Base-by-base conservation (phyloP, 1,284 basidiomycete genomes). In the Rugiboletus extremiorientalis region DNA sequence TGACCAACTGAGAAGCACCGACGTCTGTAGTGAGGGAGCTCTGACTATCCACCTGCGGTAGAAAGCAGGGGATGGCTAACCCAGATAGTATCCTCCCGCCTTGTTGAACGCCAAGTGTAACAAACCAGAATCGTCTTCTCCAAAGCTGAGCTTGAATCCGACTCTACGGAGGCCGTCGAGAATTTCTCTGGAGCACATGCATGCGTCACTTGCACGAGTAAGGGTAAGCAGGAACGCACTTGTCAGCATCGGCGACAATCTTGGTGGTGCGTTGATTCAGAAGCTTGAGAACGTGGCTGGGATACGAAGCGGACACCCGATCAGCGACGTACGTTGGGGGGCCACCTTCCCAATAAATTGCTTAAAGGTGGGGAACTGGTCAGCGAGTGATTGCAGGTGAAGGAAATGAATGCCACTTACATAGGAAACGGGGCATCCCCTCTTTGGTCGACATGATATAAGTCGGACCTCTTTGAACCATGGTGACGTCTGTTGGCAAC, bases 1-100 rank as follows among this genome's bases (percentile, higher is more conserved):
- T 78, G 62, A 92, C 83, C 56, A 83, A 70, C 66, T 86, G 79
- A 56, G 83, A 84, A 25, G 80, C 84, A 54, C 88, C 90, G 37
- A 82, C 81, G 58, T 89, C 86, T 76, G 76, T 12, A 36, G 11
- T 27, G 22, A 20, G 11, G 14, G 23, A 37, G 27, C 4, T 27
- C n/a, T 25, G 4, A n/a, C 42, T 27, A 31, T 47, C 44, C 12
- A 2, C 25, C 16, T 34, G 11, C 38, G 9, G 18, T 20, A 33
- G 1, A 42, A 45, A 31, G 5, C 3, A 37, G 9, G 30, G 20
- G 33, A 56, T 18, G 37, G 60, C 74, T 14, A 48, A 73, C 79
- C 78, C 11, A 79, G 63, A 59, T 80, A 81, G 61, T 77, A 79
- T 28, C 79, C 79, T 43, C 79, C 79, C 1, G 59, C 72, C 50